Base-by-base conservation (phyloP, 106 monocot species). In the Acorus calamus region DNA sequence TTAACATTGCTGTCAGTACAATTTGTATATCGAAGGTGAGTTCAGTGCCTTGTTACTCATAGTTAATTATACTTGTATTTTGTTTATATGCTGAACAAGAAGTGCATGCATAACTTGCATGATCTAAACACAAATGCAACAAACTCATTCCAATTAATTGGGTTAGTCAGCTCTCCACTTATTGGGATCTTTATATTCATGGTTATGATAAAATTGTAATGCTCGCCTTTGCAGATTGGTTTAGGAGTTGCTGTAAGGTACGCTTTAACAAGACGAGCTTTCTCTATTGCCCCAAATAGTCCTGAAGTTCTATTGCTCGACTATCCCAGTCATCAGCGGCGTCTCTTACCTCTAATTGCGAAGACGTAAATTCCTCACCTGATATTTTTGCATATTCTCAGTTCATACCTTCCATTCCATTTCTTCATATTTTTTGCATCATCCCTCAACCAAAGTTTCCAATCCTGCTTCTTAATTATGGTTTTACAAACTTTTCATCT, bases 321-420 rank as follows among this genome's bases (percentile, higher is more conserved):
- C 59, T 92, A 98, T 77, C 96, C 96, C 58, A 88, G 78, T 74
- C 88, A 98, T 66, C 96, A 92, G 57, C 67, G 73, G 46, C 92
- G 96, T 41, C 87, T 98, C 53, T 71, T 98, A 12, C 96, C 96
- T 44, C 87, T 98, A 49, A 28, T 98, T 14, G 96, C 92, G 50
- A 98, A 98, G 73, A 64, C 77, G 94, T 94, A 82, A 84, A 44
- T 67, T 53, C 11, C 53, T 8, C 42, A 8, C 46, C 41, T 9
- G 28, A 11, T 42, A 8, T 11, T 11, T 46, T 5, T 44, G 44
- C 44, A 11, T 41, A 50, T 48, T 46, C 5, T 14, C 5, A 62
- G 2, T 13, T 49, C 42, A 5, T 10, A n/a, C 47, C 53, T 62
- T 62, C 11, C 6, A 51, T 12, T 3, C 59, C 8, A 44, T 54